Base-by-base conservation (phyloP, 1,139 yeast species). In the Scheffersomyces lignicola region DNA sequence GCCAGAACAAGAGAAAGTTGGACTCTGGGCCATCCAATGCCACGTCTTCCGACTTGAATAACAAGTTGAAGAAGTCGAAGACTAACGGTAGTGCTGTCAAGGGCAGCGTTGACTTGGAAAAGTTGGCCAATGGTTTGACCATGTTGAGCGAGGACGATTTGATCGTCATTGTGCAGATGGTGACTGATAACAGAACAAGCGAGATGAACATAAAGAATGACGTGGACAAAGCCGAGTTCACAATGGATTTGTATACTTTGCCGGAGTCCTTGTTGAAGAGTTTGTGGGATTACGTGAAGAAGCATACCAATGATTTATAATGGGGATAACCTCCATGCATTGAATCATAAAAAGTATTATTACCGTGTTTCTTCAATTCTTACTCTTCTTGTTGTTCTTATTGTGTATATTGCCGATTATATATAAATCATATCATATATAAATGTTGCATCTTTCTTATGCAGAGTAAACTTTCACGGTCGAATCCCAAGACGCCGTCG, bases 171-270 rank as follows among this genome's bases (percentile, higher is more conserved):
- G 97, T 92, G 36, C 97, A 92, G 62, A 90, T 92, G 97, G 95
- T 92, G 24, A 89, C 96, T 36, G 97, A 92, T 60, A 92, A 92
- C 64, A 81, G 88, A 60, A 89, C 97, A 12, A 82, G 87, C 32
- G 97, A 92, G 39, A 92, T 92, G 96, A 89, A 86, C 62, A 86
- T 92, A 53, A 89, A 90, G 58, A 92, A 92, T 62, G 96, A 92
- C 56, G 90, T 87, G 34, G 97, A 90, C 45, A 94, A 88, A 52
- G 98, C 98, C 33, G 98, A 92, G 66, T 92, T 92, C 60, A 90
- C 95, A 40, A 88, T 92, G 86, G 98, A 92, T 63, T 73, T 92
- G 51, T 90, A 81, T 60, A 90, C 97, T 29, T 73, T 92, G 49
- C 98, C 98, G 14, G 97, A 90, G 58, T 81, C 88, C 28, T 72